Conservation (phyloP, 345 rosid genomes). For the Rhodamnia argentea region DNA sequence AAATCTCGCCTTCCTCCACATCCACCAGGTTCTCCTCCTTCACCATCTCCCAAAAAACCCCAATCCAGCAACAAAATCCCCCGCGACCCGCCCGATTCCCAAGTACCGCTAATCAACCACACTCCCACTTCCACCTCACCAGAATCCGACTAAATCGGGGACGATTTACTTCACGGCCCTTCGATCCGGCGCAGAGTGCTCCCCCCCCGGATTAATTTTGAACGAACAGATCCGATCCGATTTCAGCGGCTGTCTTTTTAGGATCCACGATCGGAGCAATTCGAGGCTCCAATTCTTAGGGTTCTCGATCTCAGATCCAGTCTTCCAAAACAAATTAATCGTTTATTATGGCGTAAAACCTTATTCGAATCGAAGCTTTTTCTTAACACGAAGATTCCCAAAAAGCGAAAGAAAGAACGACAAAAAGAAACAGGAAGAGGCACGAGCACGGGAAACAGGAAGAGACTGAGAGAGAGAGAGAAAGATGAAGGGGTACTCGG, state of each 20-base stretch:
- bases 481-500: no score
- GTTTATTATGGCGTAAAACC: not conserved
- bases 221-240: not conserved
- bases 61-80: not conserved
- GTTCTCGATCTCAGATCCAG: not conserved
- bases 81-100: not conserved
- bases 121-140: not conserved
- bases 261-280: not conserved
- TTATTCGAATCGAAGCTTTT: not conserved
- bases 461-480: not conserved
- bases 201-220: not conserved
- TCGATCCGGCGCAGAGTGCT: not conserved
- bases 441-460: not conserved
- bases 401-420: no score
- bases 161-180: not conserved
- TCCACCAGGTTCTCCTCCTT: slow-evolving; percentile 34
- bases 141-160: not conserved
- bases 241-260: not conserved
- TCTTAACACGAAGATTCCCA: no score
- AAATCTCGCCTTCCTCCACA: slow-evolving; percentile 89
- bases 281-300: not conserved
- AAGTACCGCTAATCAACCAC: not conserved
- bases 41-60: slow-evolving; percentile 18
- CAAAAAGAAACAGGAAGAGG: not conserved
- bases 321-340: not conserved